These are phyloP conservation scores for Ammopiptanthus mongolicus DNA, from an alignment of 306 rosid genomes.

Conservation along the genomic window DNA sequence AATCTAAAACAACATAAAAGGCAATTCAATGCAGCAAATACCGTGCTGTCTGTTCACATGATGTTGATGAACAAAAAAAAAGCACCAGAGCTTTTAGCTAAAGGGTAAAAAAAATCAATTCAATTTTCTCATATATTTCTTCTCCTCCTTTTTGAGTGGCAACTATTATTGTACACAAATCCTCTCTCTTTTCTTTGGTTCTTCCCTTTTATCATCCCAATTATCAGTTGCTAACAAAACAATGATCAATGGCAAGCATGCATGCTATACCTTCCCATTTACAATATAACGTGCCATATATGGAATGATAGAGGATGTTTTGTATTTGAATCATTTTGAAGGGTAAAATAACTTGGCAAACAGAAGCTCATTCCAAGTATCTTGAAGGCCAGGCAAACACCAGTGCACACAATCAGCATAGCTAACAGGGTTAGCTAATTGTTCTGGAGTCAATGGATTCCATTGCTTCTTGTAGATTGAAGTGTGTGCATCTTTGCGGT, in stretches of 20 bases:
- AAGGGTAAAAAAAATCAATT: neutral
- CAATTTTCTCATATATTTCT: neutral
- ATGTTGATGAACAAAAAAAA: neutral
- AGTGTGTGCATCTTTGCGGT: slow-evolving; percentile 88
- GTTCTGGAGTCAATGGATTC: slow-evolving; percentile 70
- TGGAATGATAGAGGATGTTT: neutral
- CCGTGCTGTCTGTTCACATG: no score
- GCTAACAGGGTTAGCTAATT: slow-evolving; percentile 74
- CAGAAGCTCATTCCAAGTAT: slow-evolving; percentile 97
- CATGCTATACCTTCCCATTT: neutral
- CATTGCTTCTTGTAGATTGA: slow-evolving; percentile 93
- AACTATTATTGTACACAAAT: slow-evolving; percentile 5
- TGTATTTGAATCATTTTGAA: slow-evolving; percentile 7
- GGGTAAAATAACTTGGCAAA: slow-evolving; percentile 80
- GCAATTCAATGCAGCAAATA: neutral
- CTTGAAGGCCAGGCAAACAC: slow-evolving; percentile 99
- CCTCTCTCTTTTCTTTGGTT: neutral
- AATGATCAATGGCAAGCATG: neutral
- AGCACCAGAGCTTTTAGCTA: neutral
- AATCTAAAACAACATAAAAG: neutral
- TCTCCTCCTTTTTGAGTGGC: neutral
- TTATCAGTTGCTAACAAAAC: neutral
- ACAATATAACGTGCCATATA: neutral
- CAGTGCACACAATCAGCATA: slow-evolving; percentile 95
- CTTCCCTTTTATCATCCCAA: neutral